Conservation (phyloP, 106 monocot genomes). For the Dioscorea alata region DNA sequence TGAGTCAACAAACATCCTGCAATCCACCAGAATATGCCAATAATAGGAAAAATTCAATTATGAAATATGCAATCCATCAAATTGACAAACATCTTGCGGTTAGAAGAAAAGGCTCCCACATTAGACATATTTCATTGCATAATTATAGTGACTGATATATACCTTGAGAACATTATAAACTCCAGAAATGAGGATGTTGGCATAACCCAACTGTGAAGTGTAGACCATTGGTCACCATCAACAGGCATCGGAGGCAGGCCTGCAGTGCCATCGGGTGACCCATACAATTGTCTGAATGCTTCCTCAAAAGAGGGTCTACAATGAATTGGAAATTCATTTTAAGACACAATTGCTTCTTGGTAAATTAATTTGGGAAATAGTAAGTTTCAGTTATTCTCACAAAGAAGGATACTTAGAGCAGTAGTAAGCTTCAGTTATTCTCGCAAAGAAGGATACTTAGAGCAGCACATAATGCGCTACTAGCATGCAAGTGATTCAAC, state of each 20-base stretch:
- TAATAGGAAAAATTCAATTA: neutral
- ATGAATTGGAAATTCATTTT: no score
- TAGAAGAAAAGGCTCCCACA: no score
- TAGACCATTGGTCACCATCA: conserved; percentile 65
- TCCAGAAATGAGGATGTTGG: conserved; percentile 89
- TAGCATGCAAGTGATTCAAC: no score
- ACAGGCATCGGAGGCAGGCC: conserved; percentile 81
- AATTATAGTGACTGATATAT: conserved; percentile 2
- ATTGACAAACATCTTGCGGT: no score
- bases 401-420: no score
- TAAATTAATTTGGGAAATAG: no score
- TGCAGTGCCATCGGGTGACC: conserved; percentile 26
- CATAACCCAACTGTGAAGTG: conserved; percentile 96
- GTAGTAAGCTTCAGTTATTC: no score
- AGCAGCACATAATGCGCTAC: no score
- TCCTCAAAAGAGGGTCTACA: conserved; percentile 59
- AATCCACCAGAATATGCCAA: neutral
- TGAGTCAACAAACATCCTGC: conserved; percentile 88
- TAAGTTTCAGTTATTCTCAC: no score
- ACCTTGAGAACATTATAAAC: conserved; percentile 94
- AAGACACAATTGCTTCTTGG: no score
- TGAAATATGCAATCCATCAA: neutral
- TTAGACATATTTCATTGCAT: no score
- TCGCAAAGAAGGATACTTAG: no score
- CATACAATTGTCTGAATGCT: conserved; percentile 73